Conservation (phyloP, 148 eudicot species). For the Amaranthus hypochondriacus region DNA sequence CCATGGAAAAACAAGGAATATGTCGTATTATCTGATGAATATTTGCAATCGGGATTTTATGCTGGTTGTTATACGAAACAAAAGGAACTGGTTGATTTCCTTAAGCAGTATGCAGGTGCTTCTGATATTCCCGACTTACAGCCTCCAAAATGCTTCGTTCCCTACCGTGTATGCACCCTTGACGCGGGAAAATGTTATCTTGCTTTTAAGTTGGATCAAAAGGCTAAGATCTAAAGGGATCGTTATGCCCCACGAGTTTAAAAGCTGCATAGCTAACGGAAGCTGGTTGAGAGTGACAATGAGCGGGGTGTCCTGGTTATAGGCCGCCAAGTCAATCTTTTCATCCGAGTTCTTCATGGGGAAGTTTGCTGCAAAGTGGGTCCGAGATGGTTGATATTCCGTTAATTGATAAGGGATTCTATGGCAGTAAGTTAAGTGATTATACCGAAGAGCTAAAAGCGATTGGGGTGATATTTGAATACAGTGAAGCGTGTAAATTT, state of each 20-base stretch:
- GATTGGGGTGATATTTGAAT: constrained; percentile 54
- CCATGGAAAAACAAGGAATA: constrained; percentile 42
- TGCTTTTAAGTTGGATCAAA: constrained; percentile 54
- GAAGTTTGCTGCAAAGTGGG: constrained; percentile 38
- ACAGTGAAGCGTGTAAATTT: constrained; percentile 41
- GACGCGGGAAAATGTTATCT: constrained; percentile 36
- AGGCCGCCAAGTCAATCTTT: constrained; percentile 55
- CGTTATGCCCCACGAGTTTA: constrained; percentile 32
- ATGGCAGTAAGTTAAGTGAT: constrained; percentile 29
- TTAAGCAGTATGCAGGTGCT: constrained; percentile 32
- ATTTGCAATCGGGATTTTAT: constrained; percentile 29
- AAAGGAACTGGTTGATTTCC: constrained; percentile 34
- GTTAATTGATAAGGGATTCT: constrained; percentile 41
- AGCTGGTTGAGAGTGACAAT: constrained; percentile 50
- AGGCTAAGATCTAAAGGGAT: constrained; percentile 21
- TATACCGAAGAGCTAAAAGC: constrained; percentile 48
- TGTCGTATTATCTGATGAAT: constrained; percentile 50
- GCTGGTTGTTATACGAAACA: constrained; percentile 27
- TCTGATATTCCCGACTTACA: constrained; percentile 51
- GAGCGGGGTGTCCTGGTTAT: constrained; percentile 36
- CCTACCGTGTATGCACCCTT: constrained; percentile 41
- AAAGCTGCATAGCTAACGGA: constrained; percentile 39
- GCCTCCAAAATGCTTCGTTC: constrained; percentile 46
- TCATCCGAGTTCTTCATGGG: constrained; percentile 38
- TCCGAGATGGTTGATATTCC: constrained; percentile 53